phyloP scores from a whole-genome alignment of 306 rosid genomes.

The peach (Prunus persica) region DNA sequence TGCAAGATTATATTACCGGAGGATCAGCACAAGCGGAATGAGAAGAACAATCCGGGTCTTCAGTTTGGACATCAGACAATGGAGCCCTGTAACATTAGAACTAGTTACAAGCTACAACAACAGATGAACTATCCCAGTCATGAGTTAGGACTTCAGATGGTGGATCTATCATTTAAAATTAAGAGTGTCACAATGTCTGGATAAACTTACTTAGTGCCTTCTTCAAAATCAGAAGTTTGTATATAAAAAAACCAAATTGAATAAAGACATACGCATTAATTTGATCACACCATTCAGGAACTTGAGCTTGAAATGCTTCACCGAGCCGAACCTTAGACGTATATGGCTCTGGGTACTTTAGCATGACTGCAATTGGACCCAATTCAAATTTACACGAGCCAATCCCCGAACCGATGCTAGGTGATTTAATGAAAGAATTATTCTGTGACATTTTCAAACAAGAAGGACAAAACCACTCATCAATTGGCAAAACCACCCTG shows the following conservation, averaged over 20 bases:
- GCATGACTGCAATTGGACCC: slow-evolving; percentile 1
- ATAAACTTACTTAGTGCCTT: background rate
- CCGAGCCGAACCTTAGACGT: slow-evolving; percentile 11
- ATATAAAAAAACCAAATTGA: too few species aligned
- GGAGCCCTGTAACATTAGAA: slow-evolving; percentile 8
- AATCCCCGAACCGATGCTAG: background rate
- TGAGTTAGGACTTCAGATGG: background rate
- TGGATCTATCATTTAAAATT: background rate
- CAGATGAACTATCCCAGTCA: background rate
- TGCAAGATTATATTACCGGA: slow-evolving; percentile 2
- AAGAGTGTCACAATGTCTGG: background rate
- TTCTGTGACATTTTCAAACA: background rate
- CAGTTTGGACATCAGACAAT: background rate
- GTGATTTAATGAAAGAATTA: background rate
- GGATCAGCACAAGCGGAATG: background rate
- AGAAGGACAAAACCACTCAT: slow-evolving; percentile 13
- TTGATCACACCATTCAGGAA: slow-evolving; percentile 7
- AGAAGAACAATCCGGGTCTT: background rate
- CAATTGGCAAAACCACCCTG: slow-evolving; percentile 9
- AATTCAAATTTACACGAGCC: background rate
- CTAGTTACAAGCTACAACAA: background rate
- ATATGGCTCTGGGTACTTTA: slow-evolving; percentile 10
- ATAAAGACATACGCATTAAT: background rate
- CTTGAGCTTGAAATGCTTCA: slow-evolving; percentile 9
- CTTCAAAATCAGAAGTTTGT: background rate